Base-by-base conservation (phyloP, 2,329 filamentous ascomycete species). In the Tolypocladium sp. region DNA sequence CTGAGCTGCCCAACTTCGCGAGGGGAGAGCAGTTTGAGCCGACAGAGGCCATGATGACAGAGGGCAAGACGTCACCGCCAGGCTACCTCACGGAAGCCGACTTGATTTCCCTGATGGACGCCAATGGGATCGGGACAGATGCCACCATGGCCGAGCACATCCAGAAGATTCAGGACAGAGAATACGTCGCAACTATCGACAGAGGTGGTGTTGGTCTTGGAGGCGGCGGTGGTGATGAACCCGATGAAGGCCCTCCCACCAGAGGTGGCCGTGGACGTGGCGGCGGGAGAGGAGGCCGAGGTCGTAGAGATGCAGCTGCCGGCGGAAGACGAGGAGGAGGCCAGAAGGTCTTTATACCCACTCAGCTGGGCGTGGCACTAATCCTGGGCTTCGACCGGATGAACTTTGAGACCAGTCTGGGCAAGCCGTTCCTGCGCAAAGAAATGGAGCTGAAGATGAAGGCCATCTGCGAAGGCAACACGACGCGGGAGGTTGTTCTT, bases 101-200 rank as follows among this genome's bases (percentile, higher is more conserved):
- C 70, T 80, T 99, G 33, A 96, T 99, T 69, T 89, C 89, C 3
- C 82, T 99, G 13, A 99, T 99, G 94, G 94, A 99, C 75, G 92
- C 91, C 52, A 99, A 99, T 70, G 94, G 94, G 2, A 99, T 99
- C 63, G 94, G 94, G 15, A 99, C 94, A 12, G 94, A 99, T 76
- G 94, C 94, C 8, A 99, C 94, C 1, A 99, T 99, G 94, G 94
- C 94, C 0, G 94, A 99, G 68, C 94, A 99, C 70, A 99, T 99
- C 68, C 86, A 90, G 60, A 99, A 93, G 74, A 96, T 99, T 67
- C 92, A 97, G 73, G 85, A 92, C 60, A 82, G 94, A 61, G 82
- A 92, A 66, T 99, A 99, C 68, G 93, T 92, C 56, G 84, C 86
- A 59, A 87, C 89, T 2, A 76, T 69, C 69, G 84, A 75, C 69